These are phyloP conservation scores for Oryza meyeriana DNA, from an alignment of 176 grass and related monocot species.

Conservation along the genomic window DNA sequence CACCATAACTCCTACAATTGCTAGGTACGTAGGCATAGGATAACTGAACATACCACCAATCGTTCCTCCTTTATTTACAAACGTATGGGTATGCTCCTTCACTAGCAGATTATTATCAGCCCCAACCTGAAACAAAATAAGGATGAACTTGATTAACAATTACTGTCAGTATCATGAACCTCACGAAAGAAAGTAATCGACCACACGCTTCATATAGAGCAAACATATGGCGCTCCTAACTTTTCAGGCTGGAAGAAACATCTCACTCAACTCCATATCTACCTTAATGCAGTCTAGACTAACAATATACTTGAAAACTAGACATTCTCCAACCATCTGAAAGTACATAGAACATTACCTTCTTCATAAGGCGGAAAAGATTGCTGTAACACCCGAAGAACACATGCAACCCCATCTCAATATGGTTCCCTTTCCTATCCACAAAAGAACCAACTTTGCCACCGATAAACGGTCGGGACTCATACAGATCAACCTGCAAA, in stretches of 20 bases:
- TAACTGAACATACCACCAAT: constrained; percentile 71
- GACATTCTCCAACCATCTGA: background rate
- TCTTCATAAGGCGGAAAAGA: constrained; percentile 97
- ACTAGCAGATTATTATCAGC: constrained; percentile 87
- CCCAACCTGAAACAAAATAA: constrained; percentile 60
- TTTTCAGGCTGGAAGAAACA: background rate
- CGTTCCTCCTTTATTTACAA: constrained; percentile 84
- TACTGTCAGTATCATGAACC: background rate
- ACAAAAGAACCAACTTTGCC: constrained; percentile 97
- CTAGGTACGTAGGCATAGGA: background rate
- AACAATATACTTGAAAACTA: background rate
- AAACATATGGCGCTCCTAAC: background rate
- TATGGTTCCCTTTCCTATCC: constrained; percentile 86
- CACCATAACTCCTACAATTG: background rate
- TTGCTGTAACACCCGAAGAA: constrained; percentile 99
- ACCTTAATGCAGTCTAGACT: background rate
- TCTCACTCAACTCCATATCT: background rate
- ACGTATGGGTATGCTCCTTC: constrained; percentile 98
- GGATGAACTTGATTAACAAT: background rate
- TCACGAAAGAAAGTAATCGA: background rate
- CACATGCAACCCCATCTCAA: constrained; percentile 96
- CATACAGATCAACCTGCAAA: constrained; percentile 94
- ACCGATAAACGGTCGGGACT: constrained; percentile 75
- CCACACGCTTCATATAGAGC: constrained; percentile 10
- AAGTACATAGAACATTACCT: constrained; percentile 42